Base-by-base conservation (phyloP, 345 rosid species). In the Kandelia obovata region DNA sequence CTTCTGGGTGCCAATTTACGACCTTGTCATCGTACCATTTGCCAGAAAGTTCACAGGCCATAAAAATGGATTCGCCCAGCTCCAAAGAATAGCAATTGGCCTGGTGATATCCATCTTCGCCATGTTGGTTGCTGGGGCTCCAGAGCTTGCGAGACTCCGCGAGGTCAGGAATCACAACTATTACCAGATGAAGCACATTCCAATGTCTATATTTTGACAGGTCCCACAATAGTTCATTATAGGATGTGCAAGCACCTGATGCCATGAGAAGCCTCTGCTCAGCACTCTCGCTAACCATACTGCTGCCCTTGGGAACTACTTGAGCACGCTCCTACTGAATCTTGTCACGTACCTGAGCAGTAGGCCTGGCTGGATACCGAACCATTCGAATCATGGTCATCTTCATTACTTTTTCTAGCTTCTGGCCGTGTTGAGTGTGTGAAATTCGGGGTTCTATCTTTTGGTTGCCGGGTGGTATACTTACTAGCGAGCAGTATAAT, bases 231-330 rank as follows among this genome's bases (percentile, higher is more conserved):
- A 86, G 60, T 81, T 83, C 66, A 71, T 86, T 21, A 68, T 83
- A 0, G 87, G 89, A 8, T 81, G 83, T 52, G 81, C 87, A 83
- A 62, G 85, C 89, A 3, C 85, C 84, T 7, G 84, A 86, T 77
- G 85, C 86, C 0, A 81, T 80, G 81, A 75, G 87, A 62, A 86
- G 90, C 67, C 53, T 74, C 70, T 82, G 87, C 62, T 71, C 87
- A 0, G 86, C 87, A 28, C 66, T 83, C 32, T 4, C 34, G 2
- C 84, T 80, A 5, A 76, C 78, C 21, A 21, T 11, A 78, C 82
- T 0, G 21, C 21, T 27, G 80, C 84, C 0, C 74, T 80, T 0
- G 82, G 84, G 20, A 83, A 13, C 72, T 77, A 83, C 75, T 62
- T 80, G 49, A 83, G 82, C 58, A 72, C 82, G 16, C 72, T 78